These are phyloP conservation scores for Phytophthora nicotianae DNA, from an alignment of 352 stramenopile species.

Conservation along the genomic window DNA sequence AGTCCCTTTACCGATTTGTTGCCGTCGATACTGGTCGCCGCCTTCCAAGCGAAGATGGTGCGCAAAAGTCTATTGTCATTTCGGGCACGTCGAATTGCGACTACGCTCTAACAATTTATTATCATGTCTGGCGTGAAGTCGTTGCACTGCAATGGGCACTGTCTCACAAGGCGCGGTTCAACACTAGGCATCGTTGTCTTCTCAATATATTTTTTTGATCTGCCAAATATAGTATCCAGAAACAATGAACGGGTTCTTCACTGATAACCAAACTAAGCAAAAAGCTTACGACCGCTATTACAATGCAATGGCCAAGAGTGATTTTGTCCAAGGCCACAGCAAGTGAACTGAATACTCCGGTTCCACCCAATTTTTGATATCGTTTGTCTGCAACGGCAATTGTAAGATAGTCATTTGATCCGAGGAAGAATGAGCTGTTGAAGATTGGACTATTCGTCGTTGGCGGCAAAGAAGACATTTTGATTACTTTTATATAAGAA, in stretches of 20 bases:
- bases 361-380: slow-evolving; percentile 1
- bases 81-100: neutral
- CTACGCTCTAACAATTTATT: too few relatives aligned
- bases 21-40: slow-evolving; percentile 23
- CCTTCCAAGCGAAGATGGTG: slow-evolving; percentile 1
- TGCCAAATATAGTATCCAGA: neutral
- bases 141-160: slow-evolving; percentile 13
- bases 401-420: slow-evolving; percentile 5
- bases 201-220: neutral
- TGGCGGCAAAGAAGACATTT: slow-evolving; percentile 19
- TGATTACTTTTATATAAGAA: slow-evolving; percentile 23
- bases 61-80: slow-evolving; percentile 12
- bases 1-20: slow-evolving; percentile 24
- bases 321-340: slow-evolving; percentile 1
- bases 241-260: slow-evolving; percentile 2
- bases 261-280: slow-evolving; percentile 6
- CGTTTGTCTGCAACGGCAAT: slow-evolving; percentile 3
- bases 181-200: neutral
- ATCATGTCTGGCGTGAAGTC: neutral
- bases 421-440: slow-evolving; percentile 5
- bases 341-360: too few relatives aligned
- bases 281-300: slow-evolving; percentile 4
- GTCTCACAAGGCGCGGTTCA: neutral
- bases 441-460: slow-evolving; percentile 6
- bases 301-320: slow-evolving; percentile 7